Conservation (phyloP, 2,329 filamentous ascomycete genomes). For the Orbilia quercus region DNA sequence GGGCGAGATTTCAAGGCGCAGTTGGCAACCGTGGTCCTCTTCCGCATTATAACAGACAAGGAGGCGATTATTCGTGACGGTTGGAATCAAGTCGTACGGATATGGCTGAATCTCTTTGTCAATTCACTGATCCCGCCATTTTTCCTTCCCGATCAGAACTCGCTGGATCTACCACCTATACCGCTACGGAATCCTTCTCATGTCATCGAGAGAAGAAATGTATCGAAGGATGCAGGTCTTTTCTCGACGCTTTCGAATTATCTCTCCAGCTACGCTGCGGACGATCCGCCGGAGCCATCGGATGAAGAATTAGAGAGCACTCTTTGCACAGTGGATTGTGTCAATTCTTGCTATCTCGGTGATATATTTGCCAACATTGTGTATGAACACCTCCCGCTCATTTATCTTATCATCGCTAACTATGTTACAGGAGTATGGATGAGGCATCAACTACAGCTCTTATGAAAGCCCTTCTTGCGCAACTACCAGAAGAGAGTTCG, state of each 20-base stretch:
- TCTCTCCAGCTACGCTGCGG: conserved; percentile 97
- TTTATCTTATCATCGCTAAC: conserved; percentile 12
- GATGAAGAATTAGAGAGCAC: conserved; percentile 98
- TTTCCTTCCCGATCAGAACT: conserved; percentile 72
- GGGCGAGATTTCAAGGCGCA: conserved; percentile 94
- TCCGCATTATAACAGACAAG: conserved; percentile 87
- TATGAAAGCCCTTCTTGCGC: conserved; percentile 78
- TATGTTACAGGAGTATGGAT: conserved; percentile 35
- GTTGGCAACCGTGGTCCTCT: conserved; percentile 92
- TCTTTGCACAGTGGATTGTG: conserved; percentile 90
- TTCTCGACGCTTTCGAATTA: conserved; percentile 96
- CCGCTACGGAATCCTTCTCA: conserved; percentile 91
- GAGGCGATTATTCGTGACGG: conserved; percentile 80
- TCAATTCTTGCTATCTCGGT: conserved; percentile 86
- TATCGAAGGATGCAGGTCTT: conserved; percentile 81
- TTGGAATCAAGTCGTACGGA: conserved; percentile 86
- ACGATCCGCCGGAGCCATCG: conserved; percentile 96
- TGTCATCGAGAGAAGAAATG: conserved; percentile 86
- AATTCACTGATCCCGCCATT: conserved; percentile 91
- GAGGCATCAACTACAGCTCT: conserved; percentile 63
- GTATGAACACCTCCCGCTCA: conserved; percentile 67
- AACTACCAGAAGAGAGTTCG: conserved; percentile 86
- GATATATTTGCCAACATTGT: conserved; percentile 84
- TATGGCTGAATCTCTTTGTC: conserved; percentile 94
- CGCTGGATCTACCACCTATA: conserved; percentile 80